Evolutionary conservation across 164 flowering plant species (phyloP).

Genomic region (Sextonia rubra): DNA sequence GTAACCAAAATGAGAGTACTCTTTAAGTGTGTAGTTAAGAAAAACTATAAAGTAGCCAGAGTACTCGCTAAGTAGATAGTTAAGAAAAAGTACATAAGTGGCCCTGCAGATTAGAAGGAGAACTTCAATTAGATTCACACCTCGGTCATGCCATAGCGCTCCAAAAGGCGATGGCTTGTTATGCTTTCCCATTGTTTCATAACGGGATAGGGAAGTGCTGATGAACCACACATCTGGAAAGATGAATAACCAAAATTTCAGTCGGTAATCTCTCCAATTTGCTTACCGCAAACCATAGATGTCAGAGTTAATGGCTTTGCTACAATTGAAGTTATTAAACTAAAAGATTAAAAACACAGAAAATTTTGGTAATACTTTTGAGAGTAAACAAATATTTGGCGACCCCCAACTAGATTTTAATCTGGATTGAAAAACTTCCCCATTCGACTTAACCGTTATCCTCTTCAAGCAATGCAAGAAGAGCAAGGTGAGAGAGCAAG

Average conservation of each 20-base stretch:
- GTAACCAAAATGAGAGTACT: not conserved
- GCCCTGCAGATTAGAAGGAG: not conserved
- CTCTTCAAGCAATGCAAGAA: not conserved
- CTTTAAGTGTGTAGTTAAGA: not conserved
- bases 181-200: conserved; percentile 95
- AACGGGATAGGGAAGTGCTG: conserved; percentile 92
- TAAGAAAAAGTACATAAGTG: not conserved
- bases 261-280: no score
- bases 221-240: conserved; percentile 97
- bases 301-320: not conserved
- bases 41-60: not conserved
- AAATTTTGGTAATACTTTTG: not conserved
- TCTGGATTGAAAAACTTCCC: no score
- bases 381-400: not conserved
- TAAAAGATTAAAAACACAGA: not conserved
- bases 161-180: conserved; percentile 91
- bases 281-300: not conserved
- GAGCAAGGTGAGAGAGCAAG: no score
- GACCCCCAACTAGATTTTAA: not conserved
- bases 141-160: conserved; percentile 99
- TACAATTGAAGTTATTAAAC: no score
- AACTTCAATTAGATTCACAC: conserved; percentile 29
- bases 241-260: not conserved
- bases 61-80: not conserved
- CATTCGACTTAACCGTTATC: not conserved